These are phyloP conservation scores for Globisporangium cystogenes DNA, from an alignment of 352 stramenopile species.

Conservation along the genomic window DNA sequence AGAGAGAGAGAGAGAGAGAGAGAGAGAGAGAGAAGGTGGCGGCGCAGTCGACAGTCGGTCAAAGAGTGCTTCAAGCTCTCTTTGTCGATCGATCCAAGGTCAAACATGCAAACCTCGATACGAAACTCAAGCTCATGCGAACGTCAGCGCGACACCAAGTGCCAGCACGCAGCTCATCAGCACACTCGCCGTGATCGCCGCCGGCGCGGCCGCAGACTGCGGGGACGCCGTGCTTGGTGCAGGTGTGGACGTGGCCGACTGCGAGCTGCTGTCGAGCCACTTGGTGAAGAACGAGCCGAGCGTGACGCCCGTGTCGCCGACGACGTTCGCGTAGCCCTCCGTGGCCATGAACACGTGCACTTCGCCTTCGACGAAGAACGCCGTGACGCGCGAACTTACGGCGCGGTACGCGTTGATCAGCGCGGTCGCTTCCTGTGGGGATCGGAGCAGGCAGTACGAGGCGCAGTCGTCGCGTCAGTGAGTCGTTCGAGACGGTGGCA, in stretches of 20 bases:
- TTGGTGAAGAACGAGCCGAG: conserved; percentile 1
- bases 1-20: too few species aligned
- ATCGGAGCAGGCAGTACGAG: background rate
- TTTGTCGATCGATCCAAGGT: too few species aligned
- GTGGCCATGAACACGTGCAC: conserved; percentile 20
- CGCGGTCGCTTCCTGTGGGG: background rate
- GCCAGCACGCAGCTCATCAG: background rate
- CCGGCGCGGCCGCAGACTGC: background rate
- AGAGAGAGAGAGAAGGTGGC: too few species aligned
- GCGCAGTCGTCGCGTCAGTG: conserved; percentile 14
- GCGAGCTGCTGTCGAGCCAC: background rate
- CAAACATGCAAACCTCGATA: too few species aligned
- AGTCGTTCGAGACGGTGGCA: background rate
- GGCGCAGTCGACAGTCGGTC: too few species aligned
- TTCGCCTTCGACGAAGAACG: conserved; percentile 23
- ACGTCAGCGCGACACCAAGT: background rate
- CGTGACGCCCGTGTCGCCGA: background rate
- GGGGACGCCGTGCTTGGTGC: background rate
- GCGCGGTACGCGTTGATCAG: conserved; percentile 15
- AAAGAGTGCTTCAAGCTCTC: too few species aligned
- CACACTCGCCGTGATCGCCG: background rate
- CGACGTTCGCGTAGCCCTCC: background rate
- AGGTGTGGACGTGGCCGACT: background rate
- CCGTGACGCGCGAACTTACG: conserved; percentile 11
- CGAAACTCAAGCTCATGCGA: too few species aligned